Base-by-base conservation (phyloP, 192 early-diverging fungal species). In the Rhizophagus sp. region DNA sequence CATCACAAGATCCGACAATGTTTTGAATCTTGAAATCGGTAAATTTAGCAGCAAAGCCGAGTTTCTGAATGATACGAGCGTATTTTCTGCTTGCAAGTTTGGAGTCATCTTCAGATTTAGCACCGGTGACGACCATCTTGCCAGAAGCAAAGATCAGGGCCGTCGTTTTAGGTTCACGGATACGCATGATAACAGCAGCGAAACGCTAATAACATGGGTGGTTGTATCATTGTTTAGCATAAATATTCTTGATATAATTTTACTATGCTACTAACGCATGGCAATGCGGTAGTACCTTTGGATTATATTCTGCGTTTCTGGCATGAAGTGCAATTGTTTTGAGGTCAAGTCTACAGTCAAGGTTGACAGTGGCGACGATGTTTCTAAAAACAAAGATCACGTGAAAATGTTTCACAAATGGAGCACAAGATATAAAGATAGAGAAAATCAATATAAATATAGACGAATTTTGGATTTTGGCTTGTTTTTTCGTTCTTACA, bases 221-320 rank as follows among this genome's bases (percentile, higher is more conserved):
- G 41, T 30, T 47, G 57, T 81, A 76, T 62, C 52, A 77, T 73
- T 50, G 33, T 69, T 69, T 69, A 69, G 67, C 67, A 69, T 36
- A 27, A 34, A 22, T 68, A 19, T 69, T 69, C n/a, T 30, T 65
- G n/a, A 15, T 65, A 27, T 30, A 13, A 6, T 65, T 65, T 78
- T 62, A 75, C 73, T 61, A 75, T 63, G 73, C 73, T 75, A 75
- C 50, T 27, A 63, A 75, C 52, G 73, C 73, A 75, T 75, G 62
- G 57, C n/a, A 75, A 75, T 75, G 73, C 73, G 73, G 73, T 75
- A 75, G 72, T 91, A 98, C 96, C 95, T 99, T 99, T 83, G 98
- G 98, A 86, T 99, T 99, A 89, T 99, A 99, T 87, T 99, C 98
- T 83, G 98, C 98, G 84, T 99, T 99, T 75, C 98, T 91, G n/a